Evolutionary conservation across 306 rosid genomes (phyloP).

Genomic region (Quercus robur): DNA sequence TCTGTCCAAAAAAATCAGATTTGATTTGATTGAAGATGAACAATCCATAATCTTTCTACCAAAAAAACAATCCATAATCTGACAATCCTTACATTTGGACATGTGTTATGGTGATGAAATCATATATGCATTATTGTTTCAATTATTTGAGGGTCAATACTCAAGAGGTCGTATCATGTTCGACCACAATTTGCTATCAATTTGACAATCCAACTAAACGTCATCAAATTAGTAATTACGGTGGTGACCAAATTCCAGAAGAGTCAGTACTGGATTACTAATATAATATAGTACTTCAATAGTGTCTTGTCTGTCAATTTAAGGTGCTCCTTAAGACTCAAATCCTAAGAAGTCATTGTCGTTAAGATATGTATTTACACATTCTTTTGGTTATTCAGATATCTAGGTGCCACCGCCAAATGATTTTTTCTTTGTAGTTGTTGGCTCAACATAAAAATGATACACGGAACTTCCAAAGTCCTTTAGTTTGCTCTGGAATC

Average conservation of each 20-base stretch:
- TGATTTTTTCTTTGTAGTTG: neutral
- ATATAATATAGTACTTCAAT: neutral
- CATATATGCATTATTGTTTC: conserved; percentile 35
- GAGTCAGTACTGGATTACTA: neutral
- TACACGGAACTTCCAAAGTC: neutral
- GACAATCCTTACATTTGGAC: neutral
- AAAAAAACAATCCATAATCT: conserved; percentile 7
- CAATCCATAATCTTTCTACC: neutral
- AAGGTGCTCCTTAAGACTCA: neutral
- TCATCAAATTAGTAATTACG: neutral
- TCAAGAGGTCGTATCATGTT: conserved; percentile 13
- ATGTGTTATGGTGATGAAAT: neutral
- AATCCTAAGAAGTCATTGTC: conserved; percentile 21
- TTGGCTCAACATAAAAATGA: neutral
- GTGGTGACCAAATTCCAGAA: neutral
- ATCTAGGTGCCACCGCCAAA: conserved; percentile 6
- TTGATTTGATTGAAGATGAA: conserved; percentile 28
- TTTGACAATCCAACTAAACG: neutral
- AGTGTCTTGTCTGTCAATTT: neutral
- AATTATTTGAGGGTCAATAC: conserved; percentile 24
- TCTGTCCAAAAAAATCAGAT: conserved; percentile 7
- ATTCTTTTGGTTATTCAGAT: neutral
- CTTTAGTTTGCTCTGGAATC: too few relatives aligned
- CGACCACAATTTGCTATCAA: neutral
- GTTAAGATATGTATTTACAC: conserved; percentile 4